Base-by-base conservation (phyloP, 1,139 yeast species). In the Zygosaccharomyces pseudobailii region DNA sequence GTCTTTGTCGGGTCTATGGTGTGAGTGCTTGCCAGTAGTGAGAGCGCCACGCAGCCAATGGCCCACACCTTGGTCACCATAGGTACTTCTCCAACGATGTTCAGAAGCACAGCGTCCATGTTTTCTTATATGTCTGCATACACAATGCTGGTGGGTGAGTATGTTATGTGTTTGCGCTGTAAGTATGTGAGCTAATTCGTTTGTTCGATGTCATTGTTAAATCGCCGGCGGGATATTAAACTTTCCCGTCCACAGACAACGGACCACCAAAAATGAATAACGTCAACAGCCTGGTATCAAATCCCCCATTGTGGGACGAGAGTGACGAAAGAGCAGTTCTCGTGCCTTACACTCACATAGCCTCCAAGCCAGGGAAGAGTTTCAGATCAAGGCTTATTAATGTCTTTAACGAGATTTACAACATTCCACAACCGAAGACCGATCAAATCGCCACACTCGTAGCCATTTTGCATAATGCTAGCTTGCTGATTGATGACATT, bases 401-500 rank as follows among this genome's bases (percentile, higher is more conserved):
- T 6, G 72, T 77, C 8, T 80, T 82, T 62, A 80, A 80, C 52
- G 48, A 64, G 8, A 68, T 79, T 34, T 68, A 78, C 40, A 47
- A 68, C 19, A 71, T 80, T 3, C 72, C 76, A 0, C 55, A 52
- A 1, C 62, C 53, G 1, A 58, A 64, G 21, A 55, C 79, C 9
- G 56, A 44, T 0, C 58, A 65, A 27, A 69, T 82, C 10, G 67
- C 74, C 34, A 60, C 67, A 6, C 69, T 80, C 28, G 74, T 84
- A 17, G 79, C 76, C 49, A 74, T 76, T 48, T 68, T 85, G 36
- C 94, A 85, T 62, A 76, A 79, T 7, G 78, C 89, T 0, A 82
- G 88, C 7, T 65, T 85, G 48, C 66, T 84, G 46, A 79, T 89
- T 27, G 97, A 89, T 64, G 97, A 89, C 61, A 86, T 89, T 27